phyloP scores from a whole-genome alignment of 1,139 yeast genomes.

The Magnusiomyces fungicola region DNA sequence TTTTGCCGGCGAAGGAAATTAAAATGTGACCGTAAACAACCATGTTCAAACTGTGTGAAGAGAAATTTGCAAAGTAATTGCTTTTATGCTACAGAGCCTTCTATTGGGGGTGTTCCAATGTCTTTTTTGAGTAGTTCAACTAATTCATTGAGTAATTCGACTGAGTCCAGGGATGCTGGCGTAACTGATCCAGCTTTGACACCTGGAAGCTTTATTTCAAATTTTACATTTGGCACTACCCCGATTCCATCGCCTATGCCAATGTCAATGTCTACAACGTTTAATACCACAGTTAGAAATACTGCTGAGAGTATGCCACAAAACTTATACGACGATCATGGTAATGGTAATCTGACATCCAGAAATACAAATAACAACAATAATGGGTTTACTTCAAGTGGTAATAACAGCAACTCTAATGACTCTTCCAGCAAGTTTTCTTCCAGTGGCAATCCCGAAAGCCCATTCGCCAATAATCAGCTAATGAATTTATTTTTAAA shows the following conservation, averaged over 20 bases:
- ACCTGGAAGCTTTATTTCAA: too few relatives aligned
- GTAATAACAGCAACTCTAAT: too few relatives aligned
- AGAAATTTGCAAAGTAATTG: slow-evolving; percentile 25
- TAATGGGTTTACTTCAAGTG: background rate
- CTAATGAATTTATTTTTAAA: too few relatives aligned
- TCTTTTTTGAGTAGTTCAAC: too few relatives aligned
- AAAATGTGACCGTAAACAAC: slow-evolving; percentile 32
- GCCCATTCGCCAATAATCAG: too few relatives aligned
- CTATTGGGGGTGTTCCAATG: background rate
- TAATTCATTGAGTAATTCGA: too few relatives aligned
- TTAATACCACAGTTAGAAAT: background rate
- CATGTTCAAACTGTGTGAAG: slow-evolving; percentile 31
- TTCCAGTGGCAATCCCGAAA: too few relatives aligned
- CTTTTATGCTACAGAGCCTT: slow-evolving; percentile 19
- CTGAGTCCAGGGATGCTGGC: too few relatives aligned
- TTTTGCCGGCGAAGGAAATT: slow-evolving; percentile 32
- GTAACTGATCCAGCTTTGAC: too few relatives aligned
- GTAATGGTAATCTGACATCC: background rate
- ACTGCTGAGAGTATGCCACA: background rate
- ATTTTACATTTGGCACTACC: too few relatives aligned
- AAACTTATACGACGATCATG: background rate
- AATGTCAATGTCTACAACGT: background rate
- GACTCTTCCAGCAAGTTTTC: too few relatives aligned
- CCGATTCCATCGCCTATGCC: too few relatives aligned
- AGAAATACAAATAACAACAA: background rate